These are phyloP conservation scores for Penicillium palitans DNA, from an alignment of 2,329 filamentous ascomycete species.

Conservation along the genomic window DNA sequence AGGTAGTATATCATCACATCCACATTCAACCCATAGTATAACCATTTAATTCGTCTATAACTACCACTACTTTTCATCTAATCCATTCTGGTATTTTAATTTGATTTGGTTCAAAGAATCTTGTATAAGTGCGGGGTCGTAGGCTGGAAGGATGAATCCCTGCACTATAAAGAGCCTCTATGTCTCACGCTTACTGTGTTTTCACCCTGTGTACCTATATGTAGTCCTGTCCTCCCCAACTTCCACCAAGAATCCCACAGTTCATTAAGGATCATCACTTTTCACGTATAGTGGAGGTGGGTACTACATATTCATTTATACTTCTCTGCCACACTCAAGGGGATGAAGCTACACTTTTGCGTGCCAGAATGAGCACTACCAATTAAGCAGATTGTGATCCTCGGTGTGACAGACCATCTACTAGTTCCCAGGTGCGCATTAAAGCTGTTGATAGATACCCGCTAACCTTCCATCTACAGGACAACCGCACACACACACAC, in stretches of 20 bases:
- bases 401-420: not conserved
- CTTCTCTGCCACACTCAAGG: not conserved
- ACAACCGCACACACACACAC: not conserved
- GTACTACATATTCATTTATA: not conserved
- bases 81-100: not conserved
- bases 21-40: not conserved
- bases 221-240: not conserved
- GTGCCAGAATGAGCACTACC: constrained; percentile 11
- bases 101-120: not conserved
- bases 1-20: not conserved
- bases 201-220: not conserved
- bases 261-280: not conserved
- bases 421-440: not conserved
- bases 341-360: constrained; percentile 18
- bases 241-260: no score
- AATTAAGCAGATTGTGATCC: constrained; percentile 25
- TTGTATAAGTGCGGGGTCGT: not conserved
- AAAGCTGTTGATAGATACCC: not conserved
- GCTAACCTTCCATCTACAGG: not conserved
- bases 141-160: not conserved
- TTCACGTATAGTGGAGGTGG: not conserved
- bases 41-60: not conserved
- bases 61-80: not conserved
- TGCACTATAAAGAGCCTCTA: not conserved
- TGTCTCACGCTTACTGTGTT: not conserved